Evolutionary conservation across 169 alveolate species (phyloP).

Genomic region (Blepharisma undulans): DNA sequence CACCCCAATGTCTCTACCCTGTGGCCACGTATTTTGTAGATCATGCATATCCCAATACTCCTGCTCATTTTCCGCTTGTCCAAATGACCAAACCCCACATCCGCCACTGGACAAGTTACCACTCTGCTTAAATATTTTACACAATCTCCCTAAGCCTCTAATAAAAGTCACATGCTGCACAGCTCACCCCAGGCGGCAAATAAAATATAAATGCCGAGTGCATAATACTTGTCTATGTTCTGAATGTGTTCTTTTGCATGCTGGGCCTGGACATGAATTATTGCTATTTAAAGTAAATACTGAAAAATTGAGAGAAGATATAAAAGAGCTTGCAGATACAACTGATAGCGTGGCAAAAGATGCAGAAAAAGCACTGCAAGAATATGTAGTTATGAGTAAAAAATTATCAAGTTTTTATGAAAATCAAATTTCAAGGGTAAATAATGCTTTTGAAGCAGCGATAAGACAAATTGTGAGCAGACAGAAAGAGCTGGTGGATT

Average conservation of each 20-base stretch:
- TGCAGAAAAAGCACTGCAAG: background rate
- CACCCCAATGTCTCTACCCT: constrained; percentile 55
- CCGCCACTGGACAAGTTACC: constrained; percentile 51
- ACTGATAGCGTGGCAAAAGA: background rate
- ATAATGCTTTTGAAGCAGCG: background rate
- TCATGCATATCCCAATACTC: constrained; percentile 39
- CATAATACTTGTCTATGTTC: constrained; percentile 52
- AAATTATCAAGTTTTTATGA: constrained; percentile 23
- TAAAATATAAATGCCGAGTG: constrained; percentile 51
- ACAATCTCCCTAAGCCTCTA: constrained; percentile 51
- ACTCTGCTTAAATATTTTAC: constrained; percentile 50
- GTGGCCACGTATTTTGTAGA: constrained; percentile 65
- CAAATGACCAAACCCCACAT: constrained; percentile 48
- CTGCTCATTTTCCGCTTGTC: constrained; percentile 31
- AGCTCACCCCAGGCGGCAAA: constrained; percentile 50
- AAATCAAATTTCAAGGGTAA: constrained; percentile 1
- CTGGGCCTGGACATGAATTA: constrained; percentile 58
- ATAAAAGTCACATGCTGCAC: constrained; percentile 32
- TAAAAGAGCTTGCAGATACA: background rate
- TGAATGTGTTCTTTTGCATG: constrained; percentile 55
- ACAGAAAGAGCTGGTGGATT: background rate
- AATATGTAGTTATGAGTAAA: too few relatives aligned
- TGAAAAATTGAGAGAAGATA: constrained; percentile 6
- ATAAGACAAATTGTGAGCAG: background rate
- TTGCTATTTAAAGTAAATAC: constrained; percentile 6